Evolutionary conservation across 257 asterid genomes (phyloP).

Genomic region (Dorcoceras hygrometricum): DNA sequence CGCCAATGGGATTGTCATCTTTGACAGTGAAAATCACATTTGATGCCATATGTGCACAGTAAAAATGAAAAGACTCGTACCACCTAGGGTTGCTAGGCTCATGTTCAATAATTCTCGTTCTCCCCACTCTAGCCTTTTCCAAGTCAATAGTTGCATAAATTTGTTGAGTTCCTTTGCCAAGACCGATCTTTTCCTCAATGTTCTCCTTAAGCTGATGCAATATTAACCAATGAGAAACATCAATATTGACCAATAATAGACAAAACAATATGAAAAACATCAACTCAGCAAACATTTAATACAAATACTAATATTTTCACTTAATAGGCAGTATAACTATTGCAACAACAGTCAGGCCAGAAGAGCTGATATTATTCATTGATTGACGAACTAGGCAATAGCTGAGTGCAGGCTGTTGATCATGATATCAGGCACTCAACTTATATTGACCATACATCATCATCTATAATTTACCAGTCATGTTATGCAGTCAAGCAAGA

Average conservation of each 20-base stretch:
- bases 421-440: neutral
- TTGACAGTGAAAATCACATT: slow-evolving; percentile 77
- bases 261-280: neutral
- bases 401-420: neutral
- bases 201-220: slow-evolving; percentile 50
- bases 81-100: slow-evolving; percentile 77
- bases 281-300: neutral
- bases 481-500: neutral
- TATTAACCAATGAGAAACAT: slow-evolving; percentile 20
- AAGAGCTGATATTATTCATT: neutral
- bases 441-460: neutral
- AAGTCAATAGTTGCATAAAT: slow-evolving; percentile 78
- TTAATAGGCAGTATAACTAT: neutral
- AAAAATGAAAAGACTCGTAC: slow-evolving; percentile 80
- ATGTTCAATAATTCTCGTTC: slow-evolving; percentile 61
- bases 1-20: slow-evolving; percentile 87
- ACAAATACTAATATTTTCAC: neutral
- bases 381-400: neutral
- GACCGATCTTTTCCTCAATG: slow-evolving; percentile 74
- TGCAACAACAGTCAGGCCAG: neutral
- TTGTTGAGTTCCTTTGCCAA: slow-evolving; percentile 75
- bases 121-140: slow-evolving; percentile 87
- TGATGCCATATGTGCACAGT: slow-evolving; percentile 80
- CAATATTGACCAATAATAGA: slow-evolving; percentile 4
- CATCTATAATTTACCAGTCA: neutral